Conservation (phyloP, 495 filamentous ascomycete species). For the Neurospora sp. region DNA sequence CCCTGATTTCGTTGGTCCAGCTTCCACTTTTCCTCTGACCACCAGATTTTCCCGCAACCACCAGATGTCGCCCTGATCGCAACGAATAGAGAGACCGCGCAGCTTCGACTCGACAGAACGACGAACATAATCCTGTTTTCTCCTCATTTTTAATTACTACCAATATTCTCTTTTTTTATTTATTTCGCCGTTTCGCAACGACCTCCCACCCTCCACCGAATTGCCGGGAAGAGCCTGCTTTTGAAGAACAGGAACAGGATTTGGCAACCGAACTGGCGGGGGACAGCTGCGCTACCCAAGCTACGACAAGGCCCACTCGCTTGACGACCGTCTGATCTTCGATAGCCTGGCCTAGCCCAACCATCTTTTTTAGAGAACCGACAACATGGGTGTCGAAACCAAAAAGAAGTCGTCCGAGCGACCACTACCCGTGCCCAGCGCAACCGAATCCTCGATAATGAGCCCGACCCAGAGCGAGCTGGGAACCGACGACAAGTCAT, state of each 20-base stretch:
- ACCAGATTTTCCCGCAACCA: constrained; percentile 17
- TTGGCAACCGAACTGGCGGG: constrained; percentile 15
- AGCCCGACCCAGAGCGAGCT: constrained; percentile 53
- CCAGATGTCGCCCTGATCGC: constrained; percentile 18
- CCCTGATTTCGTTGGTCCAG: constrained; percentile 3
- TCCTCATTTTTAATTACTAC: constrained; percentile 1
- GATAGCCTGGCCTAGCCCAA: not conserved
- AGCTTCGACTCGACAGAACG: not conserved
- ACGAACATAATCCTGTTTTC: not conserved
- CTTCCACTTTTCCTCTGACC: not conserved
- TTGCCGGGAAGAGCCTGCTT: constrained; percentile 10
- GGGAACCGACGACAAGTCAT: constrained; percentile 46
- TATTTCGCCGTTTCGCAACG: constrained; percentile 2
- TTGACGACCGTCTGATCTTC: not conserved
- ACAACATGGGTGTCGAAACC: constrained; percentile 58
- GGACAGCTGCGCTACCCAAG: constrained; percentile 14
- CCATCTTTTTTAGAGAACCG: not conserved
- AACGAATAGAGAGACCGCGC: constrained; percentile 12
- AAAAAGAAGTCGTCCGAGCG: constrained; percentile 43
- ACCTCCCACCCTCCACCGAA: constrained; percentile 1
- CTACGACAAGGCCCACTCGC: constrained; percentile 7
- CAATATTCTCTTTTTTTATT: constrained; percentile 5
- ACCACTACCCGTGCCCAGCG: constrained; percentile 68
- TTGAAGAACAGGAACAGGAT: constrained; percentile 11
- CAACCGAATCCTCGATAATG: constrained; percentile 55